Percentiles rank a stretch among this genome's conserved stretches.
Evolutionary conservation across 2,329 filamentous ascomycete genomes (phyloP).

Genomic region (Colletotrichum magnum): DNA sequence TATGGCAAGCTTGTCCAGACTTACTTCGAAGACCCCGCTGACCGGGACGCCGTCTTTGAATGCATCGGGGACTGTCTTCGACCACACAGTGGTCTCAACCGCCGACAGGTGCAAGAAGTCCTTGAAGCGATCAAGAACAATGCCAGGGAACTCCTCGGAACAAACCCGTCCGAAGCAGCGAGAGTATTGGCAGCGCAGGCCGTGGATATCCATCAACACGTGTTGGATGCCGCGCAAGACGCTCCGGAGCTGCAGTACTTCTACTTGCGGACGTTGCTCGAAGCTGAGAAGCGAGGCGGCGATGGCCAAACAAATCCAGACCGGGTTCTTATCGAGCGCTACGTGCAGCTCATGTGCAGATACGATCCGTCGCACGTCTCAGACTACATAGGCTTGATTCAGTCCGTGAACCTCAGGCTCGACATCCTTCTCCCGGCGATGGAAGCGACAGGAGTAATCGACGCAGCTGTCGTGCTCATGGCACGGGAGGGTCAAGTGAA

Average conservation of each 20-base stretch:
- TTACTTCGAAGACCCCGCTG: slow-evolving; percentile 88
- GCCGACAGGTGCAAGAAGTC: slow-evolving; percentile 81
- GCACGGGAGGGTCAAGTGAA: slow-evolving; percentile 87
- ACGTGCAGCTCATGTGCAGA: slow-evolving; percentile 91
- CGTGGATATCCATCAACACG: slow-evolving; percentile 74
- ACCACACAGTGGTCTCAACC: slow-evolving; percentile 71
- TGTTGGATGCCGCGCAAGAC: slow-evolving; percentile 74
- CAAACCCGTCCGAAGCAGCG: slow-evolving; percentile 77
- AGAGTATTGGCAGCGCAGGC: slow-evolving; percentile 73
- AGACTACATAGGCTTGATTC: slow-evolving; percentile 83
- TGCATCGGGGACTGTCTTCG: slow-evolving; percentile 84
- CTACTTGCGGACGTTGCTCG: slow-evolving; percentile 84
- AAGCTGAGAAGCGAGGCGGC: slow-evolving; percentile 59
- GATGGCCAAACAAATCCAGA: slow-evolving; percentile 53
- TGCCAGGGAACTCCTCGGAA: slow-evolving; percentile 74
- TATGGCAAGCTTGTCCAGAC: slow-evolving; percentile 83
- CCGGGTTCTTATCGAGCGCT: slow-evolving; percentile 81
- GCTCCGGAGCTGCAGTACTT: slow-evolving; percentile 77
- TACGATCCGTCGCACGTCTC: slow-evolving; percentile 88
- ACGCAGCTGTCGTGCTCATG: slow-evolving; percentile 93
- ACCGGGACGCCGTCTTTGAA: slow-evolving; percentile 81
- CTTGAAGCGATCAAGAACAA: slow-evolving; percentile 76
- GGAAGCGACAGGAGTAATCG: slow-evolving; percentile 90
- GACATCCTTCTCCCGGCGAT: slow-evolving; percentile 87
- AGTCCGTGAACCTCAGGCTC: slow-evolving; percentile 79